A percentile compares a stretch with the other conserved stretches of the same genome.
Evolutionary conservation across 2,329 filamentous ascomycete genomes (phyloP).

Genomic region (Apiospora saccharicola): DNA sequence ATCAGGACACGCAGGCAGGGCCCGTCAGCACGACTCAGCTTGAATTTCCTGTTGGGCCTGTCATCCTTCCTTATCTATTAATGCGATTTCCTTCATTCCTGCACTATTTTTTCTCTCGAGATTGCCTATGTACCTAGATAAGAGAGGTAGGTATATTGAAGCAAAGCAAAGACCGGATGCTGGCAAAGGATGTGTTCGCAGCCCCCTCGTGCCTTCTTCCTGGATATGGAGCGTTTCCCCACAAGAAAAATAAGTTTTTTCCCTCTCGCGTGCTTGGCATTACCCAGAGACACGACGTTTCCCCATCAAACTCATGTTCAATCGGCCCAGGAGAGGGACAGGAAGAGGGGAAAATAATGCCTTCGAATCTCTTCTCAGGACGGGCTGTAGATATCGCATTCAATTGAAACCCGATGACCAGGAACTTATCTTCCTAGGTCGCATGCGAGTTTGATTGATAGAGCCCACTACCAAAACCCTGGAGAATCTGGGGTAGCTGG

Average conservation of each 20-base stretch:
- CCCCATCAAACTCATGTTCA: not conserved
- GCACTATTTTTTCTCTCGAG: not conserved
- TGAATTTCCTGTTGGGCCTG: not conserved
- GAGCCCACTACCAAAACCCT: not conserved
- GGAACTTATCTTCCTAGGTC: slow-evolving; percentile 1
- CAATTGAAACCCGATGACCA: not conserved
- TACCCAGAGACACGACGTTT: slow-evolving; percentile 13
- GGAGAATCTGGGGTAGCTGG: slow-evolving; percentile 19
- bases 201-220: not conserved
- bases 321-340: slow-evolving; percentile 2
- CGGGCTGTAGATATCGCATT: not conserved
- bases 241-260: slow-evolving; percentile 22
- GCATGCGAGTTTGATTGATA: slow-evolving; percentile 6
- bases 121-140: slow-evolving; percentile 5
- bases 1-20: not conserved
- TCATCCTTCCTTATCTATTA: not conserved
- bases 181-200: not conserved
- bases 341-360: slow-evolving; percentile 2
- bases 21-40: slow-evolving; percentile 15
- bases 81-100: not conserved
- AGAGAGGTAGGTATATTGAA: not conserved
- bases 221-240: slow-evolving; percentile 15
- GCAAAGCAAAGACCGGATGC: not conserved
- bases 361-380: not conserved
- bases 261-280: slow-evolving; percentile 2